Percentiles rank a stretch among this genome's conserved stretches.
These are phyloP conservation scores for Jaltomata sinuosa DNA, from an alignment of 257 asterid species.

Conservation along the genomic window DNA sequence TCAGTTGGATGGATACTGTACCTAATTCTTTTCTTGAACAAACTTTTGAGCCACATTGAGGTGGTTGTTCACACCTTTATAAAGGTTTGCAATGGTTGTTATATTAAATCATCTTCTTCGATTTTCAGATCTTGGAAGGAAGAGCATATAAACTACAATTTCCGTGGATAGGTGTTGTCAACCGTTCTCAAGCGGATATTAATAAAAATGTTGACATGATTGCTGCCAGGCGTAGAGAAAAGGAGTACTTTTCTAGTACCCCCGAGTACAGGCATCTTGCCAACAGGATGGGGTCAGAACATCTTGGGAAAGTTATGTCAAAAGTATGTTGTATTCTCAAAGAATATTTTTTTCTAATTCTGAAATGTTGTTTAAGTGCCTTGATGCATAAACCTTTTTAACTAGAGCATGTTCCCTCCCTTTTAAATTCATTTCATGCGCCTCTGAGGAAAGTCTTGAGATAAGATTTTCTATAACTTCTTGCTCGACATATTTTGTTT, in stretches of 20 bases:
- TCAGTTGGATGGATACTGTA: background rate
- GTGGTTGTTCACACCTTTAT: background rate
- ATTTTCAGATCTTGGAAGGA: slow-evolving; percentile 84
- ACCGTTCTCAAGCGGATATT: slow-evolving; percentile 93
- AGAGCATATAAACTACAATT: slow-evolving; percentile 77
- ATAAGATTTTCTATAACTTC: background rate
- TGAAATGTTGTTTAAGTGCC: background rate
- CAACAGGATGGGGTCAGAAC: slow-evolving; percentile 90
- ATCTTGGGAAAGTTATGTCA: slow-evolving; percentile 91
- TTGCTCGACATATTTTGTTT: background rate
- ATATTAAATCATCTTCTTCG: slow-evolving; percentile 6
- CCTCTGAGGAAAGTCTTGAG: background rate
- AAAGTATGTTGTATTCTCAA: slow-evolving; percentile 42
- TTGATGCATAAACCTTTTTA: background rate
- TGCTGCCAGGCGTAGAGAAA: slow-evolving; percentile 92
- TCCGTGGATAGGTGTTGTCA: slow-evolving; percentile 98
- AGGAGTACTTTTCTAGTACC: slow-evolving; percentile 84
- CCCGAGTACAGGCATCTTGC: slow-evolving; percentile 89
- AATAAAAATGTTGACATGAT: slow-evolving; percentile 95
- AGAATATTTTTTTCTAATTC: background rate
- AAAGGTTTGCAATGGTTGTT: background rate
- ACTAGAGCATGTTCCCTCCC: background rate
- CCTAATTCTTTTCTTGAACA: background rate
- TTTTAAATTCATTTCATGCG: background rate
- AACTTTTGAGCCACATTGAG: background rate